Conservation (phyloP, 257 asterid genomes). For the Petunia secreta region DNA sequence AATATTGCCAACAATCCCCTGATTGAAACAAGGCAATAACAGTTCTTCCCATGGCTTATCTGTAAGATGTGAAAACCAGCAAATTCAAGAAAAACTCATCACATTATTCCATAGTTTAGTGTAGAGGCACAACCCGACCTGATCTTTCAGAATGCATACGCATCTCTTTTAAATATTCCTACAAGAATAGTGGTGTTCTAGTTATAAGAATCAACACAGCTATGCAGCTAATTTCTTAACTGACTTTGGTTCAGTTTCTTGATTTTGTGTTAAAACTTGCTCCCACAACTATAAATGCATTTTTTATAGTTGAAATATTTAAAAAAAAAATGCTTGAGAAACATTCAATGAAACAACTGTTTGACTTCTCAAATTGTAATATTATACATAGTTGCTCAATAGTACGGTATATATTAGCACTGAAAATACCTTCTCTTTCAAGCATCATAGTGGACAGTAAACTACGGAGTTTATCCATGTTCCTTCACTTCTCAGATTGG, state of each 20-base stretch:
- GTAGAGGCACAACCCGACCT: constrained; percentile 7
- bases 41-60: constrained; percentile 13
- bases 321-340: background rate
- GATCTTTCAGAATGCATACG: too few relatives aligned
- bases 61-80: constrained; percentile 8
- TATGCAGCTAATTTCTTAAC: background rate
- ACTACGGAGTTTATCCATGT: background rate
- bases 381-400: background rate
- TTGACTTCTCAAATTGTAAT: background rate
- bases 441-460: background rate
- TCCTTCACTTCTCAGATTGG: constrained; percentile 1
- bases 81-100: background rate
- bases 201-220: background rate
- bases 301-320: background rate
- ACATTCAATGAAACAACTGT: background rate
- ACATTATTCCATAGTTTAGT: background rate
- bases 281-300: background rate
- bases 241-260: background rate
- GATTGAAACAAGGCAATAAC: background rate
- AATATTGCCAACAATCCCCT: constrained; percentile 18
- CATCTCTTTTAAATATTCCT: background rate
- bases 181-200: background rate
- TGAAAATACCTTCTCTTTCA: background rate
- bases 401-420: background rate
- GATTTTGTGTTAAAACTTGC: background rate